phyloP scores from a whole-genome alignment of 805 yeast genomes.

The Yamadazyma tumulicola region DNA sequence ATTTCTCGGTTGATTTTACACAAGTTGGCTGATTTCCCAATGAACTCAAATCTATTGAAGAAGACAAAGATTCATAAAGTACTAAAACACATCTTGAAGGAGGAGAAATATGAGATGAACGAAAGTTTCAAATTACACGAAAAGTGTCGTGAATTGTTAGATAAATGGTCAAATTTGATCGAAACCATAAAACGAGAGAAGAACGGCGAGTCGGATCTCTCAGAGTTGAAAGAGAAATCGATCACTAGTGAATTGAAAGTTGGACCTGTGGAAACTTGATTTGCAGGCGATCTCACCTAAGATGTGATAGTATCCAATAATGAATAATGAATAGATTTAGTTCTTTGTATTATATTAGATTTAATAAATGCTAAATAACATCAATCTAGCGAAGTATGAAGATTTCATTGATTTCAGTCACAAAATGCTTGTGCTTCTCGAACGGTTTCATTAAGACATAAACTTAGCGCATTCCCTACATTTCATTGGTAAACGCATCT shows the following conservation, averaged over 20 bases:
- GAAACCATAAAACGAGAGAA: conserved; percentile 34
- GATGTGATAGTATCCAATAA: conserved; percentile 1
- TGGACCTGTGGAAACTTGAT: not conserved
- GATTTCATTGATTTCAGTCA: too few relatives aligned
- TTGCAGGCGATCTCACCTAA: not conserved
- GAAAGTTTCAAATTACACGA: conserved; percentile 46
- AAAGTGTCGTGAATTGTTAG: conserved; percentile 37
- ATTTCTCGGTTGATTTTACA: conserved; percentile 37
- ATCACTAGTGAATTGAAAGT: not conserved
- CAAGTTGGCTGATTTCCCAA: conserved; percentile 41
- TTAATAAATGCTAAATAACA: not conserved
- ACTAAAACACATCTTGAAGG: conserved; percentile 43
- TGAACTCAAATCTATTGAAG: conserved; percentile 37
- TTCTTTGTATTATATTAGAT: conserved; percentile 5
- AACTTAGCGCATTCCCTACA: too few relatives aligned
- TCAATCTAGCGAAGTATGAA: too few relatives aligned
- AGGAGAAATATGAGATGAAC: conserved; percentile 36
- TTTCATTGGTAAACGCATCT: too few relatives aligned
- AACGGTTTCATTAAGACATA: too few relatives aligned
- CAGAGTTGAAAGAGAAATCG: conserved; percentile 15
- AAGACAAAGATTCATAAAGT: conserved; percentile 52
- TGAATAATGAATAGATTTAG: conserved; percentile 3
- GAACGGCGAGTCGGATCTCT: conserved; percentile 24
- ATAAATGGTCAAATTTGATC: conserved; percentile 39
- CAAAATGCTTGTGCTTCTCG: too few relatives aligned